A percentile compares a stretch with the other conserved stretches of the same genome.
Evolutionary conservation across 2,329 filamentous ascomycete species (phyloP).

Genomic region (Xylaria sp.): DNA sequence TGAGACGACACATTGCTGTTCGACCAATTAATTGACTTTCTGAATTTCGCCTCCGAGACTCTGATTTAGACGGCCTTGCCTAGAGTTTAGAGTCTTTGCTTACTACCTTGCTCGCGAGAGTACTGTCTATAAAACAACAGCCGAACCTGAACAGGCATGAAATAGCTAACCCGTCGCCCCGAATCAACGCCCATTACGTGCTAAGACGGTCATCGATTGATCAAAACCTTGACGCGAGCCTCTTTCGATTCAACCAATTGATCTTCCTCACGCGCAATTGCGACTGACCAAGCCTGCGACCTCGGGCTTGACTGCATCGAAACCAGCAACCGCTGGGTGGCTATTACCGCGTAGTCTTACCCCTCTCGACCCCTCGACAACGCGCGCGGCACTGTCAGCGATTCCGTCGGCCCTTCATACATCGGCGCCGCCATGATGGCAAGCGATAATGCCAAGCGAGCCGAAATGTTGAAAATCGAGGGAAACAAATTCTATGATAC

Average conservation of each 20-base stretch:
- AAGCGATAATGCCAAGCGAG: slow-evolving; percentile 38
- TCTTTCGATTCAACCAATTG: neutral
- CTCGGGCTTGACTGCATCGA: neutral
- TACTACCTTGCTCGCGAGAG: neutral
- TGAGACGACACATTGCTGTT: neutral
- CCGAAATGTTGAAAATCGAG: slow-evolving; percentile 56
- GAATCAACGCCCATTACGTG: neutral
- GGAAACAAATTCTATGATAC: slow-evolving; percentile 70
- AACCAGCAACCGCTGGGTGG: neutral
- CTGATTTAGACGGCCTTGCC: neutral
- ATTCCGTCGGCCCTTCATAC: neutral
- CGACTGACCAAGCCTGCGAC: neutral
- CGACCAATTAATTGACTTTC: neutral
- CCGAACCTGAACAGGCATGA: neutral
- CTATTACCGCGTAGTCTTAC: neutral
- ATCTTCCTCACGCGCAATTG: too few species aligned
- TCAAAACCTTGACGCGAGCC: neutral
- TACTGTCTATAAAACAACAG: neutral
- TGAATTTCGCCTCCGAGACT: neutral
- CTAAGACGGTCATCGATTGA: neutral
- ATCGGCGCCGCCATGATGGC: slow-evolving; percentile 27
- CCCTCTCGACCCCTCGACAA: neutral
- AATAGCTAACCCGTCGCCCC: neutral
- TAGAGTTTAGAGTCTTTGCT: neutral
- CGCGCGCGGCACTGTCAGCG: neutral